Evolutionary conservation across 2,329 filamentous ascomycete species (phyloP).

Genomic region (Chaetothyriales sp.): DNA sequence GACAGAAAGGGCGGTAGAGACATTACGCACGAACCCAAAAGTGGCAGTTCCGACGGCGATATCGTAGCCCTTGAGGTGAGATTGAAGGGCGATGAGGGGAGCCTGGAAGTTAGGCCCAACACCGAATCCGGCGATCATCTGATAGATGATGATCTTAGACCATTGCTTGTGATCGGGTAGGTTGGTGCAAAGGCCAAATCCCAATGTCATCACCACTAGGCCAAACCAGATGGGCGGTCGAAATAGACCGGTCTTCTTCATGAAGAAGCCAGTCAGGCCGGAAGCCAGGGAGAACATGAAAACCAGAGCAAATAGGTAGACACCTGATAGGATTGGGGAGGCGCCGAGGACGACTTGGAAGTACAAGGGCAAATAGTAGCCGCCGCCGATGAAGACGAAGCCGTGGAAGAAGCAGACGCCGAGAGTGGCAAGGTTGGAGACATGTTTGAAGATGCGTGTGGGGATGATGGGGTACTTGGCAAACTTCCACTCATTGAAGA

Average conservation of each 20-base stretch:
- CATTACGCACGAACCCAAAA: constrained; percentile 41
- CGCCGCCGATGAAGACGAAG: constrained; percentile 61
- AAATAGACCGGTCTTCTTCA: constrained; percentile 60
- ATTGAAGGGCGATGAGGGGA: constrained; percentile 51
- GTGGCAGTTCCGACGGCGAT: constrained; percentile 46
- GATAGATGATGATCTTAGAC: constrained; percentile 38
- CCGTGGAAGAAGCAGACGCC: constrained; percentile 58
- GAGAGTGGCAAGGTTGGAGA: constrained; percentile 42
- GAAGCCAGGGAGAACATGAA: constrained; percentile 53
- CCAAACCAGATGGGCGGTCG: constrained; percentile 47
- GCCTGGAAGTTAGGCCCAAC: constrained; percentile 51
- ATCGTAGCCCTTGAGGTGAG: constrained; percentile 45
- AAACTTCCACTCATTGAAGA: constrained; percentile 46
- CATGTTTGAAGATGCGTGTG: constrained; percentile 27
- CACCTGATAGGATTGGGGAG: constrained; percentile 56
- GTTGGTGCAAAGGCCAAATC: constrained; percentile 52
- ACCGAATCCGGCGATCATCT: constrained; percentile 47
- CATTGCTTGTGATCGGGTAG: constrained; percentile 40
- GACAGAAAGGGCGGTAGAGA: constrained; percentile 40
- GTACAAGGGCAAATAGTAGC: constrained; percentile 74
- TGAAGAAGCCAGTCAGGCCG: constrained; percentile 49
- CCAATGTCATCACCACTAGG: constrained; percentile 47
- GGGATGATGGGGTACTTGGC: constrained; percentile 54
- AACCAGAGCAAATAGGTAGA: constrained; percentile 60
- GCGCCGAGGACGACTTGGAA: constrained; percentile 63